These are phyloP conservation scores for Candida pseudoglaebosa DNA, from an alignment of 805 yeast genomes.

Conservation along the genomic window DNA sequence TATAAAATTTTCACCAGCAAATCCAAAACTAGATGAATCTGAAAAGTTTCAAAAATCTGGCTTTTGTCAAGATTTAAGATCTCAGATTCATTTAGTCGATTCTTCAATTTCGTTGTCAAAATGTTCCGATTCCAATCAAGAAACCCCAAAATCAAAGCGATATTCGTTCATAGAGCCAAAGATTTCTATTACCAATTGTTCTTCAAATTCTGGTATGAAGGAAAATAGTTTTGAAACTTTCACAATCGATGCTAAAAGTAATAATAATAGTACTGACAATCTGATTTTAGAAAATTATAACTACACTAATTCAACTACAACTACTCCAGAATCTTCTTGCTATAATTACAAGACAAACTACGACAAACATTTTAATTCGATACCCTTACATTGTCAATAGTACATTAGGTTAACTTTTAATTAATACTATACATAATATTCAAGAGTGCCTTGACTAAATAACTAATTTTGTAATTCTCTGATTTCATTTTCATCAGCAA, in stretches of 20 bases:
- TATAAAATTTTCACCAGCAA: background rate
- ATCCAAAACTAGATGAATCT: background rate
- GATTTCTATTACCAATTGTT: background rate
- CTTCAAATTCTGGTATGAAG: conserved; percentile 1
- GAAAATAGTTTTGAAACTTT: conserved; percentile 1
- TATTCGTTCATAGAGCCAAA: background rate
- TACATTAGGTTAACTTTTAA: background rate
- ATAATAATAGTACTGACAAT: conserved; percentile 3
- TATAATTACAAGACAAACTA: background rate
- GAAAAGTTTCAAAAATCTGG: background rate
- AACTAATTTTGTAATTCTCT: conserved; percentile 50
- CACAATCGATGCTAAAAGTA: background rate
- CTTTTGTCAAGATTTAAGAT: background rate
- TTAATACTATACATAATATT: background rate
- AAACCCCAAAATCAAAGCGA: too few relatives aligned
- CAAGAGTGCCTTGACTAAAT: background rate
- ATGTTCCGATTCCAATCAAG: too few relatives aligned
- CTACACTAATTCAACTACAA: too few relatives aligned
- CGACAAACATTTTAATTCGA: background rate
- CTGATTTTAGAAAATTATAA: conserved; percentile 2
- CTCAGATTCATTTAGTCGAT: background rate
- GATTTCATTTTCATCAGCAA: conserved; percentile 86
- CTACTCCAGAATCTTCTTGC: conserved; percentile 2
- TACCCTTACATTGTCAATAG: background rate
- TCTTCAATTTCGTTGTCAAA: too few relatives aligned